These are phyloP conservation scores for Phytopythium helicoides DNA, from an alignment of 352 stramenopile genomes.

Conservation along the genomic window DNA sequence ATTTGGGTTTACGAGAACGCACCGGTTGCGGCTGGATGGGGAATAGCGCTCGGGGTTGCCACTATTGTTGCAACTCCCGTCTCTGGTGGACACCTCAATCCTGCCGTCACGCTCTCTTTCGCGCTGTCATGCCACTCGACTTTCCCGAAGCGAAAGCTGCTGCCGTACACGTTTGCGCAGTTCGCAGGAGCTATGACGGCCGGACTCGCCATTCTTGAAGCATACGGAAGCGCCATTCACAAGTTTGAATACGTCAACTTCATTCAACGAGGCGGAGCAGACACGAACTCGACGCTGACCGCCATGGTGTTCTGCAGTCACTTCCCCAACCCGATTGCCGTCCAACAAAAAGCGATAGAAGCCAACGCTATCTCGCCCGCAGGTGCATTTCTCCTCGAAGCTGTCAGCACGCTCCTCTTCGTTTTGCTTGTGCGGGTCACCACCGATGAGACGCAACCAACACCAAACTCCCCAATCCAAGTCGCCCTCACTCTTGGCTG, in stretches of 20 bases:
- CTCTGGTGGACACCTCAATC: conserved; percentile 71
- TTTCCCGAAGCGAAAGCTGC: conserved; percentile 38
- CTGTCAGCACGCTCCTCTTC: conserved; percentile 54
- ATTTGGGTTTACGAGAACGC: conserved; percentile 15
- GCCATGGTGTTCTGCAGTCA: conserved; percentile 70
- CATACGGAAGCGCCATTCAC: conserved; percentile 50
- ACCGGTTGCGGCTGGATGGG: conserved; percentile 25
- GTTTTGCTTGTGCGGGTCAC: conserved; percentile 61
- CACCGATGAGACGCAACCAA: conserved; percentile 36
- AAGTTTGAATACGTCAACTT: conserved; percentile 44
- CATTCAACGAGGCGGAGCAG: conserved; percentile 36
- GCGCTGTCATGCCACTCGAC: conserved; percentile 27
- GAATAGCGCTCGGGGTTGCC: conserved; percentile 43
- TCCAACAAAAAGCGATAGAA: conserved; percentile 6
- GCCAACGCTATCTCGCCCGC: conserved; percentile 29
- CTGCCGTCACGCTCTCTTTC: conserved; percentile 56
- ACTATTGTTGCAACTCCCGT: conserved; percentile 45
- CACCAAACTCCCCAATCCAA: conserved; percentile 13
- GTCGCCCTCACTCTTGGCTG: conserved; percentile 53
- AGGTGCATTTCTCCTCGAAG: conserved; percentile 53
- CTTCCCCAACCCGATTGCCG: conserved; percentile 38
- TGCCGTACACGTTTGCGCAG: conserved; percentile 62
- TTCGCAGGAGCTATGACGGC: conserved; percentile 46
- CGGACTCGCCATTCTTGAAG: conserved; percentile 32
- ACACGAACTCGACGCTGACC: conserved; percentile 41